phyloP scores from a whole-genome alignment of 2,329 filamentous ascomycete genomes.

The Paradendryphiella salina region DNA sequence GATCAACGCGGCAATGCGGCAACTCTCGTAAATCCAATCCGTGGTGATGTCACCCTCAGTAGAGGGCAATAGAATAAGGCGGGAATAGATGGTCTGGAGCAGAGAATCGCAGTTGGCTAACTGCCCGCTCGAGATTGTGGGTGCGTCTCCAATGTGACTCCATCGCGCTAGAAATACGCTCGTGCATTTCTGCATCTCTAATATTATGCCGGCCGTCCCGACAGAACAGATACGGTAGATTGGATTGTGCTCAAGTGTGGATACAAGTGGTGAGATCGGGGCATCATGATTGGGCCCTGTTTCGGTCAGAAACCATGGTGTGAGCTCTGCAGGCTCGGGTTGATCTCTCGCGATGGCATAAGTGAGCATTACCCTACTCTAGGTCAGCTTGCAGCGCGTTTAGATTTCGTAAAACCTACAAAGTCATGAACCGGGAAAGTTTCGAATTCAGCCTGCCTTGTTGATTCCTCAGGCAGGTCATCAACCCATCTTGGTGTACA shows the following conservation, averaged over 20 bases:
- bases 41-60: conserved; percentile 14
- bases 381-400: not conserved
- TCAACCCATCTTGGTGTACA: conserved; percentile 36
- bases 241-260: conserved; percentile 20
- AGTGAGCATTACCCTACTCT: conserved; percentile 27
- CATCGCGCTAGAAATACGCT: conserved; percentile 26
- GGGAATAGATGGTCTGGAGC: conserved; percentile 32
- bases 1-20: conserved; percentile 38
- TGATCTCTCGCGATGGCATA: conserved; percentile 31
- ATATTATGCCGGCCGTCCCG: conserved; percentile 28
- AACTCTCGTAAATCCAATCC: conserved; percentile 41
- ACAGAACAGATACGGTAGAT: conserved; percentile 27
- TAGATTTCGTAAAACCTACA: conserved; percentile 27
- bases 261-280: conserved; percentile 32
- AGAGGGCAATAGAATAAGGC: conserved; percentile 23
- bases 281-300: conserved; percentile 1
- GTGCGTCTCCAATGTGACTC: conserved; percentile 15
- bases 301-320: conserved; percentile 14
- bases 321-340: conserved; percentile 21
- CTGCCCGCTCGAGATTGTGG: conserved; percentile 12
- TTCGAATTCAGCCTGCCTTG: conserved; percentile 25
- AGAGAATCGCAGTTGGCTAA: conserved; percentile 26
- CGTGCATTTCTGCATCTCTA: conserved; percentile 35
- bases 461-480: conserved; percentile 29
- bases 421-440: conserved; percentile 31